Evolutionary conservation across 2,329 filamentous ascomycete genomes (phyloP), one percentile per base, ranked within the genome.

Genomic region (Aspergillus pseudoviridinutans): DNA sequence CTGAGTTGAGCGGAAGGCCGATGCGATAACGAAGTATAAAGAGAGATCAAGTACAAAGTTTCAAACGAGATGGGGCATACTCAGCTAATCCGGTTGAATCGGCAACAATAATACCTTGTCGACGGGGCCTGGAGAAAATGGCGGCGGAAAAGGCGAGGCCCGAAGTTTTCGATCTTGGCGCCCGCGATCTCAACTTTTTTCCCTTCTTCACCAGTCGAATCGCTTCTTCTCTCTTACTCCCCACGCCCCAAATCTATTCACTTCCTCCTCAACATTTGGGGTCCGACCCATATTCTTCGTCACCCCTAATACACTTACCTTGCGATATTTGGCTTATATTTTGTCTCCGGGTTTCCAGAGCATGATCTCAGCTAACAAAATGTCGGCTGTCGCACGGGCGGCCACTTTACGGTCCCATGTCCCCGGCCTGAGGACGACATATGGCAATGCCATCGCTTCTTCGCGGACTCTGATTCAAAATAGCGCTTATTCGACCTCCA

Each of bases 301-400:
- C 22, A 24, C n/a, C 42, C 42, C 29, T 51, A 20, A 20, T 51
- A 7, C 27, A 38, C 24, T 59, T 52, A 29, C 46, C 47, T 58
- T 54, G 53, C 55, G 59, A 27, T 50, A 53, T 53, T 44, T 41
- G 20, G 7, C 24, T 25, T 47, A 14, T 3, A 24, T 57, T 49
- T 27, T 28, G 38, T 53, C 51, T 29, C 41, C 38, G 50, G 35
- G 46, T 51, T 38, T 61, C 54, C 55, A 68, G 65, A 75, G 70
- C 65, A 77, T 77, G 75, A 72, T 77, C 64, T 68, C 69, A 54
- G 64, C 74, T 63, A 66, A 64, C 28, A 75, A 66, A 63, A 67
- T 74, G 68, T 67, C 72, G 53, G 68, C 68, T 58, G 69, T 71
- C 64, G 70, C 69, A 59, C 73, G 73, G 64, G 69, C 69, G 65